Percentiles rank a stretch among this genome's conserved stretches.
Evolutionary conservation across 192 early-diverging fungal species (phyloP).

Genomic region (Coemansia sp.): DNA sequence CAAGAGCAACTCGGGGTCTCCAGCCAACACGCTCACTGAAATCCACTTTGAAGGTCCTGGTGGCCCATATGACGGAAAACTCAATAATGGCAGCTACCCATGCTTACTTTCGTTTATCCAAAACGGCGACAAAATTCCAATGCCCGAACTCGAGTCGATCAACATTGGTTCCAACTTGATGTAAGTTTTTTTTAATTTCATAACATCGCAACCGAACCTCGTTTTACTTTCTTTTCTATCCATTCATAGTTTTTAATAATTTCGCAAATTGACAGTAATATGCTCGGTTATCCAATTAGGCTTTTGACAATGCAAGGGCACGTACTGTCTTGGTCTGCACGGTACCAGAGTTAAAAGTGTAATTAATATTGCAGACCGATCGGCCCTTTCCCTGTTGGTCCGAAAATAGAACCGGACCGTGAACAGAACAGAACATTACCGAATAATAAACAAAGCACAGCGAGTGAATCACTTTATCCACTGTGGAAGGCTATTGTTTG

Average conservation of each 20-base stretch:
- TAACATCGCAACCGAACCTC: not conserved
- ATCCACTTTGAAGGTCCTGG: slow-evolving; percentile 32
- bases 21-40: slow-evolving; percentile 47
- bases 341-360: no score
- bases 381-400: no score
- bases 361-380: no score
- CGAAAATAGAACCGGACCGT: no score
- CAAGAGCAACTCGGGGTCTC: slow-evolving; percentile 31
- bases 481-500: no score
- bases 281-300: not conserved
- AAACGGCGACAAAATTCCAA: slow-evolving; percentile 46
- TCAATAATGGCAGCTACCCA: slow-evolving; percentile 27
- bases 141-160: slow-evolving; percentile 43
- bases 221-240: not conserved
- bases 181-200: not conserved
- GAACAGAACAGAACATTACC: no score
- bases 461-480: no score
- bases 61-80: slow-evolving; percentile 3
- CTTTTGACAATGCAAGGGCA: not conserved
- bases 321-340: not conserved
- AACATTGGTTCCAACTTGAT: slow-evolving; percentile 41
- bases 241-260: not conserved
- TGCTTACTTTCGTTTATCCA: slow-evolving; percentile 46
- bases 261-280: not conserved
- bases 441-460: no score